Conservation (phyloP, 495 filamentous ascomycete genomes). For the Ramalina peruviana region DNA sequence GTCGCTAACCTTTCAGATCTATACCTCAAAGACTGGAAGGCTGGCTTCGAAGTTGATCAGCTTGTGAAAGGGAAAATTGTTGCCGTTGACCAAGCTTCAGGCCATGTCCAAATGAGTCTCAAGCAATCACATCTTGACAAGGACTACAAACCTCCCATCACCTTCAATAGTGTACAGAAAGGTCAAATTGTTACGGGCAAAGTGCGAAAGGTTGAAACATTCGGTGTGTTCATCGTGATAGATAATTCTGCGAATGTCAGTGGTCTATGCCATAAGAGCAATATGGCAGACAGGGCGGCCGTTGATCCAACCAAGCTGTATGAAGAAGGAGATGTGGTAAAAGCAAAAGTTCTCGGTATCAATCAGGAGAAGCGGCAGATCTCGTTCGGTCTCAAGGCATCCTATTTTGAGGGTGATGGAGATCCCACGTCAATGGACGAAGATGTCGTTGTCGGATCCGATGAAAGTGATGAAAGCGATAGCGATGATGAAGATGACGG, state of each 20-base stretch:
- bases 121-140: conserved; percentile 73
- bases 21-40: conserved; percentile 92
- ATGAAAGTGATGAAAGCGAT: conserved; percentile 37
- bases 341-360: conserved; percentile 73
- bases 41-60: conserved; percentile 70
- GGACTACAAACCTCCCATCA: conserved; percentile 54
- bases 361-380: conserved; percentile 60
- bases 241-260: conserved; percentile 75
- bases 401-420: conserved; percentile 59
- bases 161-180: conserved; percentile 55
- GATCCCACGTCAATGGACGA: conserved; percentile 34
- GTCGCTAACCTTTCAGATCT: conserved; percentile 80
- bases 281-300: conserved; percentile 73
- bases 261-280: conserved; percentile 77
- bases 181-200: conserved; percentile 79
- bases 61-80: conserved; percentile 78
- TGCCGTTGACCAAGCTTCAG: conserved; percentile 43
- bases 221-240: conserved; percentile 84
- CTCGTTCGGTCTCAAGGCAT: conserved; percentile 82
- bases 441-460: conserved; percentile 36
- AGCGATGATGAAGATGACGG: conserved; percentile 19
- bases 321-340: conserved; percentile 76
- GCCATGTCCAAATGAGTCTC: conserved; percentile 71
- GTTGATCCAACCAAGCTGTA: conserved; percentile 73
- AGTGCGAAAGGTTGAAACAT: conserved; percentile 84